These are phyloP conservation scores for Dothideomycetes sp. DNA, from an alignment of 2,329 filamentous ascomycete species.

Conservation along the genomic window DNA sequence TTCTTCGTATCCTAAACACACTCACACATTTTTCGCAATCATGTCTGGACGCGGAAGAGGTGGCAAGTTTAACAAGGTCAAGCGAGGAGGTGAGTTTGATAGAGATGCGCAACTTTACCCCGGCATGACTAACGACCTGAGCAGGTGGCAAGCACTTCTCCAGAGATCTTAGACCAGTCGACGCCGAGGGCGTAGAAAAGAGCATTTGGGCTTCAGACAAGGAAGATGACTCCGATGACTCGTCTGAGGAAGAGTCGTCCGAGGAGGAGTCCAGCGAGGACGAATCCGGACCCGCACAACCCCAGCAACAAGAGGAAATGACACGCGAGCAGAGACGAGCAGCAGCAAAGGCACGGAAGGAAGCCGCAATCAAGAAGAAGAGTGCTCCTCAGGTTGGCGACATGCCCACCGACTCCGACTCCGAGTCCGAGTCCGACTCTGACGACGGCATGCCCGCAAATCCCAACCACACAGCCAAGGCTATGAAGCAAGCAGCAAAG, in stretches of 20 bases:
- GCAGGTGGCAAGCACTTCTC: slow-evolving; percentile 92
- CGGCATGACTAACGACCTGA: slow-evolving; percentile 12
- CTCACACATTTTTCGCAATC: slow-evolving; percentile 27
- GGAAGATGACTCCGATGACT: slow-evolving; percentile 41
- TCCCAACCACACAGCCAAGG: slow-evolving; percentile 68
- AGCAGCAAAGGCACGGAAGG: slow-evolving; percentile 81
- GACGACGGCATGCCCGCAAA: slow-evolving; percentile 67
- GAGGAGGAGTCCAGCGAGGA: slow-evolving; percentile 32
- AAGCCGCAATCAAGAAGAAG: slow-evolving; percentile 68
- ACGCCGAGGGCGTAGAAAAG: slow-evolving; percentile 78
- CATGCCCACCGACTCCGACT: slow-evolving; percentile 58
- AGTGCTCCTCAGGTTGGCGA: slow-evolving; percentile 72
- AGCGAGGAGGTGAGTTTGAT: slow-evolving; percentile 63
- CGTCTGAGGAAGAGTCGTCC: slow-evolving; percentile 27
- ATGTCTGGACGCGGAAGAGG: slow-evolving; percentile 61
- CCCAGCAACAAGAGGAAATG: slow-evolving; percentile 39
- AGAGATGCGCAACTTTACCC: background rate
- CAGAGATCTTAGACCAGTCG: slow-evolving; percentile 75
- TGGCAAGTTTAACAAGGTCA: slow-evolving; percentile 90
- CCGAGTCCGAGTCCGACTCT: slow-evolving; percentile 46
- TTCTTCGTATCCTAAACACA: background rate
- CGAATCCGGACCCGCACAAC: slow-evolving; percentile 25
- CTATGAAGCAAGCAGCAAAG: slow-evolving; percentile 54
- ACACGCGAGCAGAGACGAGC: slow-evolving; percentile 82
- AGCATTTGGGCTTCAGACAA: slow-evolving; percentile 67